Base-by-base conservation (phyloP, 1,284 basidiomycete genomes). In the Sanguinoderma infundibulare region DNA sequence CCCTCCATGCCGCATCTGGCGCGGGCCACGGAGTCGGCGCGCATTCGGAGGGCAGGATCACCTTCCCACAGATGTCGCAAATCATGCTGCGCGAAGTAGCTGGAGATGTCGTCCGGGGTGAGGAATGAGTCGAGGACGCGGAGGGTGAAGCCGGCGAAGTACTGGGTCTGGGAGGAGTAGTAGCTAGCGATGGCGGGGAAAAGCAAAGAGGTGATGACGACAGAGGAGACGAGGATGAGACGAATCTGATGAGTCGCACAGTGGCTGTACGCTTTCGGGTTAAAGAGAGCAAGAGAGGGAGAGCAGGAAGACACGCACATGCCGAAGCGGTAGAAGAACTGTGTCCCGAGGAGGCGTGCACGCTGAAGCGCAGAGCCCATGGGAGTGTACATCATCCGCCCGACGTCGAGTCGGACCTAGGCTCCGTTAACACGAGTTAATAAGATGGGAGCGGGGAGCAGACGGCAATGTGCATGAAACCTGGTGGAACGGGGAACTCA, bases 121-220 rank as follows among this genome's bases (percentile, higher is more conserved):
- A 84, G 78, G 68, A 91, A 83, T 20, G 84, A 82, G 71, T 89
- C 84, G 61, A 91, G 79, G 34, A 90, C 81, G 55, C 79, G 77
- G 50, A 83, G 77, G 62, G 84, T 83, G 68, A 83, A 79, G 44
- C 78, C 78, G 53, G 88, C 84, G 56, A 87, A 81, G 46, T 87
- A 86, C 63, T 84, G 83, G 1, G 85, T 83, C 60, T 87, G 84
- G 6, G 89, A 86, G 2, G 89, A 89, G 32, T 90, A 86, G 74
- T 95, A 96, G 55, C 94, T 83, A 49, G 93, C 89, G 51, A 98
- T 84, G 10, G 95, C 94, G 5, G 95, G 95, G 70, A 96, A 98
- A 74, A 97, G 94, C 53, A 99, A 87, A 42, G 94, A 95, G 50
- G 96, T 97, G 79, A 99, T 98, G 71, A 98, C 94, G 62, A 98